A percentile compares a stretch with the other conserved stretches of the same genome.
Evolutionary conservation across 805 yeast species (phyloP).

Genomic region (Metschnikowia lochheadii): DNA sequence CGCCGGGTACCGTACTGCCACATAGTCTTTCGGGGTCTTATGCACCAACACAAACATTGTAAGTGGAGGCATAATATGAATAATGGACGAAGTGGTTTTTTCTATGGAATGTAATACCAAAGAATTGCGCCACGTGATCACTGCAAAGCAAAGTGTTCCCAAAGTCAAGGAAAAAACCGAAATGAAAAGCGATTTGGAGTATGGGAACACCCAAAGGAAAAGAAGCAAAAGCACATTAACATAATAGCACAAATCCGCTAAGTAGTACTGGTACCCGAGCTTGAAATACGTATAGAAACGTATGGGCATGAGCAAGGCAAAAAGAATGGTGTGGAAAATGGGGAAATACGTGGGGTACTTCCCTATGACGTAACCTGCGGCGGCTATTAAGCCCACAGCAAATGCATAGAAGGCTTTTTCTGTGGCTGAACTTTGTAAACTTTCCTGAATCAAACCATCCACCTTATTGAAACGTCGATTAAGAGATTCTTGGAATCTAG

Average conservation of each 20-base stretch:
- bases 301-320: slow-evolving; percentile 71
- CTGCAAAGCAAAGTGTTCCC: slow-evolving; percentile 91
- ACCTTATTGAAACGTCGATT: slow-evolving; percentile 30
- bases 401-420: slow-evolving; percentile 81
- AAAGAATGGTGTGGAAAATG: slow-evolving; percentile 60
- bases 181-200: slow-evolving; percentile 66
- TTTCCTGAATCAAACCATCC: slow-evolving; percentile 33
- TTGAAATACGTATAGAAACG: slow-evolving; percentile 80
- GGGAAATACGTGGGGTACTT: slow-evolving; percentile 75
- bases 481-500: slow-evolving; percentile 30
- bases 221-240: slow-evolving; percentile 68
- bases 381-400: slow-evolving; percentile 63
- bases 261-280: slow-evolving; percentile 72
- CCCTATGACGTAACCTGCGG: slow-evolving; percentile 75
- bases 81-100: slow-evolving; percentile 85
- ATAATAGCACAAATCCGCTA: slow-evolving; percentile 92
- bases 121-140: slow-evolving; percentile 93
- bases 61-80: slow-evolving; percentile 87
- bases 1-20: slow-evolving; percentile 71
- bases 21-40: slow-evolving; percentile 52
- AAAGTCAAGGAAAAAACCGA: slow-evolving; percentile 82
- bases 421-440: slow-evolving; percentile 32
- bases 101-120: slow-evolving; percentile 88
- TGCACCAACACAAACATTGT: slow-evolving; percentile 85
- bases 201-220: slow-evolving; percentile 81